phyloP scores from a whole-genome alignment of 225 moss, liverwort and hornwort species.

The Polytrichum formosum region DNA sequence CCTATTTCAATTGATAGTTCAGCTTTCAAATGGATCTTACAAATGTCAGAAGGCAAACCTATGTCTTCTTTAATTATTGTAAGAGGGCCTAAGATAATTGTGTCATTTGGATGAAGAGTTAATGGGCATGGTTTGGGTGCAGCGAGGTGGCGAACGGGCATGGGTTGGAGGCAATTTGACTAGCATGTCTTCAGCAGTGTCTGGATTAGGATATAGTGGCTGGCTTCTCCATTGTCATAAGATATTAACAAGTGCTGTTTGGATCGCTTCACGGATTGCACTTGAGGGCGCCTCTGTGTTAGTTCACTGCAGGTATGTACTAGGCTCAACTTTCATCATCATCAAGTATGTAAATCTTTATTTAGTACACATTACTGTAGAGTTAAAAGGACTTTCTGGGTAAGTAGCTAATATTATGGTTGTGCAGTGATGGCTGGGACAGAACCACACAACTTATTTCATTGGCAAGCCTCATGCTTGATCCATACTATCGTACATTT shows the following conservation, averaged over 20 bases:
- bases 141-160: constrained; percentile 94
- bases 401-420: not conserved
- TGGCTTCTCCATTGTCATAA: constrained; percentile 63
- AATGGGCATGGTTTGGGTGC: constrained; percentile 19
- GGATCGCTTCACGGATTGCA: constrained; percentile 62
- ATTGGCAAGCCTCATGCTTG: constrained; percentile 79
- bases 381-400: no score
- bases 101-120: no score
- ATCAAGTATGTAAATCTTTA: no score
- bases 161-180: constrained; percentile 88
- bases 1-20: no score
- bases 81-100: no score
- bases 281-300: constrained; percentile 63
- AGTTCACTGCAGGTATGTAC: constrained; percentile 60
- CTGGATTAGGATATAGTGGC: constrained; percentile 81
- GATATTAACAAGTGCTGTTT: constrained; percentile 57
- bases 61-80: no score
- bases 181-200: constrained; percentile 90
- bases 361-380: no score
- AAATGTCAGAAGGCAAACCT: no score
- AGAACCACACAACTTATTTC: constrained; percentile 82
- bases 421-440: constrained; percentile 87
- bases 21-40: no score
- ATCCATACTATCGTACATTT: constrained; percentile 99
- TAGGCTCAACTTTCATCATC: no score